phyloP scores from a whole-genome alignment of 78 protist genomes.

The Dictyostelium firmibasis region DNA sequence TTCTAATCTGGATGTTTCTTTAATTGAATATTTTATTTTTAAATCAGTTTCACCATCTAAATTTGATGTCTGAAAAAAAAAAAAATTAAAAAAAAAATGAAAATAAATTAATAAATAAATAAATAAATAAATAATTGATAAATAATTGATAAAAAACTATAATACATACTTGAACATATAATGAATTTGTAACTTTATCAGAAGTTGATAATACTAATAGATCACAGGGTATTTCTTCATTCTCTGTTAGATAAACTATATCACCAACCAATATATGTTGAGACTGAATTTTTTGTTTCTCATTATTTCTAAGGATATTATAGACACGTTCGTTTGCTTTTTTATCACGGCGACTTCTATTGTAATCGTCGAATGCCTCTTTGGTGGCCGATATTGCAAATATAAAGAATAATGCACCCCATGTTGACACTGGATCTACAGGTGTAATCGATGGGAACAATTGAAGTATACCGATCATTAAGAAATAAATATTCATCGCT shows the following conservation, averaged over 20 bases:
- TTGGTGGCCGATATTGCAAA: conserved; percentile 86
- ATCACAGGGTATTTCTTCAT: conserved; percentile 87
- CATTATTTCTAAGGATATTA: conserved; percentile 2
- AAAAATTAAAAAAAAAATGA: neutral
- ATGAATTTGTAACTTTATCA: conserved; percentile 41
- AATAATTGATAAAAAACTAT: neutral
- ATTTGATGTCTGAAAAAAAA: conserved; percentile 81
- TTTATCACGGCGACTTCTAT: conserved; percentile 78
- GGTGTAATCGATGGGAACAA: conserved; percentile 73
- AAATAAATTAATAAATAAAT: neutral
- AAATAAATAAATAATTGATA: neutral
- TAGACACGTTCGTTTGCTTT: conserved; percentile 76
- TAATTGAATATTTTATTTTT: conserved; percentile 69
- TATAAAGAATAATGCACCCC: conserved; percentile 87
- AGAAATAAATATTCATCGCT: conserved; percentile 88
- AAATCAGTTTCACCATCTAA: conserved; percentile 95
- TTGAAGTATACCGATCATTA: conserved; percentile 88
- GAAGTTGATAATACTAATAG: conserved; percentile 75
- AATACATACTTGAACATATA: conserved; percentile 50
- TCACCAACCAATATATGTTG: conserved; percentile 87
- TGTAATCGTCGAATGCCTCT: conserved; percentile 88
- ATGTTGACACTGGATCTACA: conserved; percentile 83
- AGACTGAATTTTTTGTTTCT: conserved; percentile 20
- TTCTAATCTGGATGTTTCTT: neutral
- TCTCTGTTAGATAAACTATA: conserved; percentile 47